phyloP scores from a whole-genome alignment of 2,329 filamentous ascomycete species.

The Penicillium sp. region DNA sequence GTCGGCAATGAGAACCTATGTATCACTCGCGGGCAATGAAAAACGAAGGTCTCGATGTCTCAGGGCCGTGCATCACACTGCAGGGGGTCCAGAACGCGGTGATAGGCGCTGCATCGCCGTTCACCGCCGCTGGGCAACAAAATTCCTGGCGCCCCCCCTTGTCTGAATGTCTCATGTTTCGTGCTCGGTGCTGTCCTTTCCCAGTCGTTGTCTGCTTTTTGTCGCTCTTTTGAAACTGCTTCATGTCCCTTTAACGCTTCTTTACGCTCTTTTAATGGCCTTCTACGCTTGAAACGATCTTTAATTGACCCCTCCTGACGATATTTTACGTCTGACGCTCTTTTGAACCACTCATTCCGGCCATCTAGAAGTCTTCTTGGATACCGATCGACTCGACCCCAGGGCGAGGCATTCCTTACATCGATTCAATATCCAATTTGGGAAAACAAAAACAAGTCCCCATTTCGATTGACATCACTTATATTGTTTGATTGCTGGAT shows the following conservation, averaged over 20 bases:
- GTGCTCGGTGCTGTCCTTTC: constrained; percentile 13
- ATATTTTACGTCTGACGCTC: constrained; percentile 30
- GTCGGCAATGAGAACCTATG: not conserved
- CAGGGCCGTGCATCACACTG: not conserved
- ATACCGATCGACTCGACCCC: constrained; percentile 22
- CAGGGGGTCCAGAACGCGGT: constrained; percentile 11
- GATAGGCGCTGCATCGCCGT: constrained; percentile 15
- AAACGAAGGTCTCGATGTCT: not conserved
- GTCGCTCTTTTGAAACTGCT: constrained; percentile 26
- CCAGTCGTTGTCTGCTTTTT: constrained; percentile 28
- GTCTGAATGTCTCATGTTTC: constrained; percentile 19
- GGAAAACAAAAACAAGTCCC: constrained; percentile 23
- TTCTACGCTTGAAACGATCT: constrained; percentile 25
- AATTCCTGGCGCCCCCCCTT: constrained; percentile 22
- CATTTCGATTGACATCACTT: constrained; percentile 9
- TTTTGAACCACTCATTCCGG: constrained; percentile 15
- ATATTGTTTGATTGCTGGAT: not conserved
- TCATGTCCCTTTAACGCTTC: constrained; percentile 21
- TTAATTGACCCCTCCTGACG: constrained; percentile 19
- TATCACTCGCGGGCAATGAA: not conserved
- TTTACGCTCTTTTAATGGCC: constrained; percentile 36
- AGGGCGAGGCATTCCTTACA: constrained; percentile 32
- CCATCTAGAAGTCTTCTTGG: constrained; percentile 3
- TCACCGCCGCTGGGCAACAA: constrained; percentile 33
- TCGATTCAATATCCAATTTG: constrained; percentile 21